Base-by-base conservation (phyloP, 768 basidiomycete species). In the Tylopilus felleus region DNA sequence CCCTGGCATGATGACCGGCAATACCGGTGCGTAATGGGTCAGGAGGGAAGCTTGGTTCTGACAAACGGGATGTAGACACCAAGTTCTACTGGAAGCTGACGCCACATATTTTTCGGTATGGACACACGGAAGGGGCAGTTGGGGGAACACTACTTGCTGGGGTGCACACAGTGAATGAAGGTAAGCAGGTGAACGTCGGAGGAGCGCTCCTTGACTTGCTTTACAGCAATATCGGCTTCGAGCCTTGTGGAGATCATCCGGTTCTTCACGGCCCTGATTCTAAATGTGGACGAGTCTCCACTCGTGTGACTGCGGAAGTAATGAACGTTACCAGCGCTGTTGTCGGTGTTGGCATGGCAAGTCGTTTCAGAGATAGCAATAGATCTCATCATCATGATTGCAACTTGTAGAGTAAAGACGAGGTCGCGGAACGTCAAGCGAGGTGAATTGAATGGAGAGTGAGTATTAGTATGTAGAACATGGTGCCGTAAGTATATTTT, bases 111-210 rank as follows among this genome's bases (percentile, higher is more conserved):
- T 89, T 87, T 78, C 81, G 88, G 19, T 91, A 89, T 53, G 67
- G 64, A 19, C 73, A 71, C 47, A 74, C 68, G 8, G 69, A 71
- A 38, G 62, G 61, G 27, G 63, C 65, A 0, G 69, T 65, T 19
- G 62, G 69, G 27, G 54, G 72, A 25, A 50, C 60, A 1, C 58
- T 74, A 22, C 69, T 69, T 47, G 61, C 65, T 23, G 77, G 77
- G 1, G 70, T 84, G n/a, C 89, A 90, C 66, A 87, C 87, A 3
- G 80, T 89, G 25, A 80, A 90, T 53, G 89, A 90, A 76, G 76
- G 86, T 85, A 62, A 63, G 80, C 63, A 13, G 12, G 8, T 5
- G 27, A 28, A 14, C 16, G 9, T 13, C 19, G 29, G 49, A 47
- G 33, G 22, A 27, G 9, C 33, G 5, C 35, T 3, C n/a, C n/a